Conservation (phyloP, 2,329 filamentous ascomycete species). For the Aspergillus piperis region DNA sequence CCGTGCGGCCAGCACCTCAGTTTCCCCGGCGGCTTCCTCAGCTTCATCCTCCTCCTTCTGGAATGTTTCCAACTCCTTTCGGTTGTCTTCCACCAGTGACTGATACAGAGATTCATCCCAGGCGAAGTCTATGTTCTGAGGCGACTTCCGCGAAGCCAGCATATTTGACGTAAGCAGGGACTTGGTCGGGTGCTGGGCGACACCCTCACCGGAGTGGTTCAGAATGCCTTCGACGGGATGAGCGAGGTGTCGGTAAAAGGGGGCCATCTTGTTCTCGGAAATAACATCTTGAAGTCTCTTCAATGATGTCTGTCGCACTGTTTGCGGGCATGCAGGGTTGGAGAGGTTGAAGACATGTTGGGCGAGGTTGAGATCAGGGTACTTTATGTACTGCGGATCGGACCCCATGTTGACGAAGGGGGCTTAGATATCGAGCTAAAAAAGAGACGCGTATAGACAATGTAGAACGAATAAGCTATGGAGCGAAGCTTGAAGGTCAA, state of each 20-base stretch:
- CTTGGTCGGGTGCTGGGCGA: conserved; percentile 51
- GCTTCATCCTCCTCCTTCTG: conserved; percentile 92
- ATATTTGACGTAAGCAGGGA: conserved; percentile 67
- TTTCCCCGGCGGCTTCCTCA: conserved; percentile 92
- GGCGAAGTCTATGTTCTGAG: conserved; percentile 67
- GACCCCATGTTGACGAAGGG: conserved; percentile 55
- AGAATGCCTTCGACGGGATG: conserved; percentile 73
- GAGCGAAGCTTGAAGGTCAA: conserved; percentile 21
- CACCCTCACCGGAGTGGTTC: conserved; percentile 71
- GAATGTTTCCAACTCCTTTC: conserved; percentile 71
- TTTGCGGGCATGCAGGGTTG: conserved; percentile 57
- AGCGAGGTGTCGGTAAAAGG: conserved; percentile 65
- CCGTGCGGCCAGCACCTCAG: conserved; percentile 86
- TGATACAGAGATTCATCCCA: conserved; percentile 93
- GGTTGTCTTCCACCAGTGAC: conserved; percentile 73
- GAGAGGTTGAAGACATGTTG: conserved; percentile 69
- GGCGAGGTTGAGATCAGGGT: conserved; percentile 63
- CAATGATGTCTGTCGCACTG: conserved; percentile 58
- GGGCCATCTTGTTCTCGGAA: conserved; percentile 65
- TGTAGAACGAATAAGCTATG: conserved; percentile 10
- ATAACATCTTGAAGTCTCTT: conserved; percentile 65
- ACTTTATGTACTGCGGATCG: conserved; percentile 67
- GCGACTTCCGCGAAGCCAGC: conserved; percentile 69
- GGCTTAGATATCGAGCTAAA: conserved; percentile 7
- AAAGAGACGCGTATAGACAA: conserved; percentile 4